A percentile compares a stretch with the other conserved stretches of the same genome.
phyloP scores from a whole-genome alignment of 176 grass and related monocot genomes.

The Carex scoparia region DNA sequence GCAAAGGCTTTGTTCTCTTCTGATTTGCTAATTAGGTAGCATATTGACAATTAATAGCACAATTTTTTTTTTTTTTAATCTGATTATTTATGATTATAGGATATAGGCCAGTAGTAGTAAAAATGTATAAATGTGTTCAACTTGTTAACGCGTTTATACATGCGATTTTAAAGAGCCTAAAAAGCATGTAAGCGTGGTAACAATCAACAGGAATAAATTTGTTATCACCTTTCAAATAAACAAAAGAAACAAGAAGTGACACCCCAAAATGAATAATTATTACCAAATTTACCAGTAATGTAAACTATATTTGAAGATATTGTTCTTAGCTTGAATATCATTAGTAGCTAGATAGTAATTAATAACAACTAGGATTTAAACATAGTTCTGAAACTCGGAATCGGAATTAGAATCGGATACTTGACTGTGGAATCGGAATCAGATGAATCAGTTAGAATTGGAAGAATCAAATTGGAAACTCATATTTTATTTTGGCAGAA shows the following conservation, averaged over 20 bases:
- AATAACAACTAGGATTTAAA: neutral
- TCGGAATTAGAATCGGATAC: too few relatives aligned
- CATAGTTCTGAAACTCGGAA: too few relatives aligned
- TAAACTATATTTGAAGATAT: neutral
- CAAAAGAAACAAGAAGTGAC: neutral
- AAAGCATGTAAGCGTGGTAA: neutral
- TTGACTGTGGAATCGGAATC: too few relatives aligned
- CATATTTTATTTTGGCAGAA: too few relatives aligned
- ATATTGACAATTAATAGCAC: neutral
- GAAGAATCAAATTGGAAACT: too few relatives aligned
- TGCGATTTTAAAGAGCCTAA: neutral
- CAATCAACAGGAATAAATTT: neutral
- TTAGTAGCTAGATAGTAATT: neutral
- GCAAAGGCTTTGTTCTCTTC: constrained; percentile 55
- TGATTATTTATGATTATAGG: neutral
- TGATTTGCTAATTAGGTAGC: constrained; percentile 34
- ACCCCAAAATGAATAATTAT: neutral
- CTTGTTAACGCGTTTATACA: neutral
- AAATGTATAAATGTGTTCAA: neutral
- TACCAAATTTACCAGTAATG: neutral
- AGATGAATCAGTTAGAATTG: too few relatives aligned
- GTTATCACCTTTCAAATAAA: neutral
- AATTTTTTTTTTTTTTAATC: neutral
- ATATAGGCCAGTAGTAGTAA: too few relatives aligned
- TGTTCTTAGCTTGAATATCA: neutral